Evolutionary conservation across 2,329 filamentous ascomycete genomes (phyloP).

Genomic region (Neonectria coccinea): DNA sequence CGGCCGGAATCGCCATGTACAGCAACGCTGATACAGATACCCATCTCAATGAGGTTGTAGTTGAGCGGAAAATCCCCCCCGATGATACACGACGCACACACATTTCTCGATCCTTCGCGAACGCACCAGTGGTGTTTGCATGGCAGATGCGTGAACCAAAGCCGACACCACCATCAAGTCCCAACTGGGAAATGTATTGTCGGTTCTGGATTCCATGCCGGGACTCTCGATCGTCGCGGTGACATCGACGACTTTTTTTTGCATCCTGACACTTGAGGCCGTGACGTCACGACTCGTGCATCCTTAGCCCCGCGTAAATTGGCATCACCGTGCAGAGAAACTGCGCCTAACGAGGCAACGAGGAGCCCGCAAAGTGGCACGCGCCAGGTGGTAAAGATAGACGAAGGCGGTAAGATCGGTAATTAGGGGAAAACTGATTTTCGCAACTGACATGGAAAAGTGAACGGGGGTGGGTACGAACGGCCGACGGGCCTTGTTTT

Average conservation of each 20-base stretch:
- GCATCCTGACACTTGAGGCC: not conserved
- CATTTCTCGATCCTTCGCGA: not conserved
- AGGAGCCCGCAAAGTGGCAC: not conserved
- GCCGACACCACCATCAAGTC: constrained; percentile 5
- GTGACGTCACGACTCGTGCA: constrained; percentile 22
- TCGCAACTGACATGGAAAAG: not conserved
- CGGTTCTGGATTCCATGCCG: constrained; percentile 4
- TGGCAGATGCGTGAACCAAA: not conserved
- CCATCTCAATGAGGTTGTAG: constrained; percentile 45
- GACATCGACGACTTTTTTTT: constrained; percentile 1
- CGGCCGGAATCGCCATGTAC: constrained; percentile 31
- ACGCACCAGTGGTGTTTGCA: not conserved
- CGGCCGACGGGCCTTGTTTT: constrained; percentile 18
- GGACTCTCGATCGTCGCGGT: constrained; percentile 10
- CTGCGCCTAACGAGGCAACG: not conserved
- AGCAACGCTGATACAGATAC: constrained; percentile 38
- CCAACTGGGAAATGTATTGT: constrained; percentile 2
- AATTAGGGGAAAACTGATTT: not conserved
- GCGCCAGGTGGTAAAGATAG: not conserved
- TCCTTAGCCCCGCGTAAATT: not conserved
- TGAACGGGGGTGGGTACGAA: not conserved
- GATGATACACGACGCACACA: constrained; percentile 32
- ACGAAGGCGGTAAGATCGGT: not conserved
- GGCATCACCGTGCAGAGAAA: not conserved
- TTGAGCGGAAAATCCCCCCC: constrained; percentile 36